Evolutionary conservation across 2,329 filamentous ascomycete genomes (phyloP).

Genomic region (Calonectria henricotiae): DNA sequence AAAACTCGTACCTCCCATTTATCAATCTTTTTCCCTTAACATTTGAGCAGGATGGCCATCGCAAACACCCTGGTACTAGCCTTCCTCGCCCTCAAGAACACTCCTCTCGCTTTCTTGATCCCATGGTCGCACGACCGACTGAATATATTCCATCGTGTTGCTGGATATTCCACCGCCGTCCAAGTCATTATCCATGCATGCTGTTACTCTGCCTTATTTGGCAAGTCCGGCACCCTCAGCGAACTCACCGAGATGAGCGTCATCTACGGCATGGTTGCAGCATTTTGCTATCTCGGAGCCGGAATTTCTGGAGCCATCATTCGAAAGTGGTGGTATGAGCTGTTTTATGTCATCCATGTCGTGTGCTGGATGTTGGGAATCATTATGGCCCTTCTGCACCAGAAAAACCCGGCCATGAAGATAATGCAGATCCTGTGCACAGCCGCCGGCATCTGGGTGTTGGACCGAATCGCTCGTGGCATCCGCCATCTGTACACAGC

Average conservation of each 20-base stretch:
- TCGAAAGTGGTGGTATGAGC: conserved; percentile 69
- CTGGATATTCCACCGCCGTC: conserved; percentile 67
- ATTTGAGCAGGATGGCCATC: conserved; percentile 57
- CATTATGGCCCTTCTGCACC: conserved; percentile 68
- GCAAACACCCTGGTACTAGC: conserved; percentile 69
- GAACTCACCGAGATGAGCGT: conserved; percentile 59
- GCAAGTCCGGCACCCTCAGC: conserved; percentile 46
- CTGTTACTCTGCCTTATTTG: conserved; percentile 63
- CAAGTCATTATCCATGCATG: conserved; percentile 65
- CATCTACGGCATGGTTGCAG: conserved; percentile 67
- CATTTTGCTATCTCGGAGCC: conserved; percentile 64
- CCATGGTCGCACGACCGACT: conserved; percentile 73
- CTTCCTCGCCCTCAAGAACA: conserved; percentile 73
- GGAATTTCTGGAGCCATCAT: conserved; percentile 62
- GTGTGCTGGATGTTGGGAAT: conserved; percentile 66
- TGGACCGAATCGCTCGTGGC: conserved; percentile 68
- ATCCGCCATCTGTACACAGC: conserved; percentile 63
- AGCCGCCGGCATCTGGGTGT: conserved; percentile 65
- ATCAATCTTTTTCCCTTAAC: conserved; percentile 4
- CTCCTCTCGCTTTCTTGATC: conserved; percentile 69
- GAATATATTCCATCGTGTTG: conserved; percentile 71
- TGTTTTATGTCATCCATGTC: conserved; percentile 71
- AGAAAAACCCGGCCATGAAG: conserved; percentile 63
- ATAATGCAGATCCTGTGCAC: conserved; percentile 63
- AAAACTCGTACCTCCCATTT: no score